Base-by-base conservation (phyloP, 352 stramenopile species). In the Globisporangium perplexum region DNA sequence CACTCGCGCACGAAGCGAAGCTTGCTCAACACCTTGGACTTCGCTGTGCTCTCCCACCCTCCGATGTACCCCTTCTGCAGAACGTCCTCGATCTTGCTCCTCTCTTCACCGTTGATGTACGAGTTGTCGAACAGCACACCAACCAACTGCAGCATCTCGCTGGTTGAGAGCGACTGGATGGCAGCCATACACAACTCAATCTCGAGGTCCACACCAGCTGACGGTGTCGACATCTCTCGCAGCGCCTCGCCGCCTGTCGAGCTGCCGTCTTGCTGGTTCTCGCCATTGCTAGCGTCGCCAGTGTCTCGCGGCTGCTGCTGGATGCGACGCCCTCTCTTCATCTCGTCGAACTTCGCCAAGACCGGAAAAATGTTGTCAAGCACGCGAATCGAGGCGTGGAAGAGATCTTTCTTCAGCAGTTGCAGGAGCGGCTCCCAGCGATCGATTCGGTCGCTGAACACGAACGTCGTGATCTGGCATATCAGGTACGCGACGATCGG, bases 401-500 rank as follows among this genome's bases (percentile, higher is more conserved):
- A 91, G 17, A 77, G 48, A 0, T 73, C 67, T 31, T 77, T 70
- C 59, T 92, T 90, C 0, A 95, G 53, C 35, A 95, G 57, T 4
- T 90, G 67, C 2, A 95, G 51, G 28, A 95, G 60, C 1, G 84
- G 84, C 39, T 92, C 83, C 80, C 80, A 95, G 17, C 83, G 80
- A 67, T 95, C 84, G 22, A 95, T 74, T 3, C 79, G 65, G 47
- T 86, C 72, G 18, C 60, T 83, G 52, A 77, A 93, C 33, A 95
- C 46, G 42, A 60, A 60, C 22, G 54, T 60, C 17, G 54, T 62
- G 28, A 57, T 52, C 59, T 95, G 84, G 36, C 82, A 93, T n/a
- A 95, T 75, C 4, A 87, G 67, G 59, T 95, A 95, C 3, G 83
- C 80, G 6, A 95, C 84, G 53, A 95, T 93, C 17, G 84, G 82